phyloP scores from a whole-genome alignment of 1,284 basidiomycete genomes.

The Wolfiporia cocos region DNA sequence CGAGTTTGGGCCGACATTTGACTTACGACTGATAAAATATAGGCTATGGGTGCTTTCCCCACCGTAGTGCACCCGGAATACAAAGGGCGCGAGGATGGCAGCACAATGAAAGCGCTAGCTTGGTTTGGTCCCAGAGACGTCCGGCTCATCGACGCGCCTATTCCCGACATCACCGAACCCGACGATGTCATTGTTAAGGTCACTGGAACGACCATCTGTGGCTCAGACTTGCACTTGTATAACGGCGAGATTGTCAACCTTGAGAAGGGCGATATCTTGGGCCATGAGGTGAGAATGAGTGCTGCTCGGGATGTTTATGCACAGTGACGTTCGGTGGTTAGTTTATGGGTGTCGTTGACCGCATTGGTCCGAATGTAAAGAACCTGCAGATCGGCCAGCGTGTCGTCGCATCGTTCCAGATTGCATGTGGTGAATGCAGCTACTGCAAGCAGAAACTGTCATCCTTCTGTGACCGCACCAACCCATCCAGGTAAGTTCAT shows the following conservation, averaged over 20 bases:
- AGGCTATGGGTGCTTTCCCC: slow-evolving; percentile 35
- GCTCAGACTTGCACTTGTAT: slow-evolving; percentile 63
- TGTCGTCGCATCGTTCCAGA: slow-evolving; percentile 74
- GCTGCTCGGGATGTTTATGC: neutral
- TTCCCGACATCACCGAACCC: slow-evolving; percentile 63
- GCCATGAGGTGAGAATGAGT: slow-evolving; percentile 49
- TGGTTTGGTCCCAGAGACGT: slow-evolving; percentile 59
- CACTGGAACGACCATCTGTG: slow-evolving; percentile 69
- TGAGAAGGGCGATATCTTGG: slow-evolving; percentile 70
- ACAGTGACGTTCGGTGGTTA: slow-evolving; percentile 18
- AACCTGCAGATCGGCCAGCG: slow-evolving; percentile 58
- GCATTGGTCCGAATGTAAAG: slow-evolving; percentile 56
- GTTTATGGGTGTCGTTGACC: slow-evolving; percentile 69
- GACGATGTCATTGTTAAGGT: slow-evolving; percentile 65
- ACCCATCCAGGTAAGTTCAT: slow-evolving; percentile 45
- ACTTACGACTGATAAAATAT: neutral
- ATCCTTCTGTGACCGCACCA: slow-evolving; percentile 69
- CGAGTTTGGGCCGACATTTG: too few relatives aligned
- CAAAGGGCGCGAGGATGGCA: slow-evolving; percentile 42
- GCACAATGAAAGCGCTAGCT: slow-evolving; percentile 63
- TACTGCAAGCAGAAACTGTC: slow-evolving; percentile 72
- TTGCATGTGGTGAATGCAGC: slow-evolving; percentile 70
- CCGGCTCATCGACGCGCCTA: slow-evolving; percentile 50
- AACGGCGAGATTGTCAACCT: slow-evolving; percentile 62
- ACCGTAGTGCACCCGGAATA: slow-evolving; percentile 41